Base-by-base conservation (phyloP, 1,284 basidiomycete species). In the Trametes hirsuta region DNA sequence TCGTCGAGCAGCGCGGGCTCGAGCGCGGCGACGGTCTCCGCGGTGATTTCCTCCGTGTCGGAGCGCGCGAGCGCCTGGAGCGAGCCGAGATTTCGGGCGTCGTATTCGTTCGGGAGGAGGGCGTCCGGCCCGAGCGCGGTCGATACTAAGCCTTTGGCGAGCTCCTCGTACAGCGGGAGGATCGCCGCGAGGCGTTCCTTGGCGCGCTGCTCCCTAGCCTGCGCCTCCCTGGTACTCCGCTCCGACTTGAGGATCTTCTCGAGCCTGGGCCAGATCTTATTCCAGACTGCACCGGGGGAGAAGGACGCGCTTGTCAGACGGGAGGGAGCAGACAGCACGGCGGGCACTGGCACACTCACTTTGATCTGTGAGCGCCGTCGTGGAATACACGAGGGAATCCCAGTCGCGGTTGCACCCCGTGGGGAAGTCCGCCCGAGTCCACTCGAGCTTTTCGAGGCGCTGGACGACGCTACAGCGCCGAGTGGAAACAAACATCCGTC, bases 221-320 rank as follows among this genome's bases (percentile, higher is more conserved):
- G n/a, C 48, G 14, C 39, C 34, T 11, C 30, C 18, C 34, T 24
- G 6, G 18, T 36, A 24, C 8, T 55, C 37, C 25, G 39, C 18
- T 51, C 53, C 35, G 52, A 2, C 36, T 47, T 36, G 12, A 63
- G 37, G 10, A 45, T 36, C 8, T 15, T 47, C 34, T 59, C 54
- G 30, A 63, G 61, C 30, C 56, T 63, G 9, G 61, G 61, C 1
- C 39, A 54, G 22, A 59, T 21, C 18, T 55, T 59, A 6, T n/a
- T 53, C 61, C 61, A 63, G 6, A 56, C 61, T 63, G 24, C 14
- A 34, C 21, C 18, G 15, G 2, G 11, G 8, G 14, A 5, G 2
- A 25, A 22, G 6, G 30, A 30, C 8, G 30, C 11, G 36, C 25
- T 18, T 14, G 49, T 14, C 8, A 14, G 10, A 21, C 24, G 15